Base-by-base conservation (phyloP, 2,329 filamentous ascomycete species). In the Fusarium pseudoanthophilum region DNA sequence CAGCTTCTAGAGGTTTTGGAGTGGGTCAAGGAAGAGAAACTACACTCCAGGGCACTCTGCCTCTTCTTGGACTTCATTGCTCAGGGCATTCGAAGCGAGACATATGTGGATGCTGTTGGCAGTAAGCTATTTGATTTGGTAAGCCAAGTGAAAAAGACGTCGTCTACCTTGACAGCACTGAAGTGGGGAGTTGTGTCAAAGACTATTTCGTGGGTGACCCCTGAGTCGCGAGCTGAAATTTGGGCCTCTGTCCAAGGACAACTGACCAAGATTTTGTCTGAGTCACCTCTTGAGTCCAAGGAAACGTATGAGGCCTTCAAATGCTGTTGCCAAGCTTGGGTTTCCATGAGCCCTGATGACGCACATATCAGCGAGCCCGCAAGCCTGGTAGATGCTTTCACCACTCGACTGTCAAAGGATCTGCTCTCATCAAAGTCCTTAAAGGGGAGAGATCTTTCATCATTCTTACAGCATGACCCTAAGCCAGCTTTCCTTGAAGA, bases 11-110 rank as follows among this genome's bases (percentile, higher is more conserved):
- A 83, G 11, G 66, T 87, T 8, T 68, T 88, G 20, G 78, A 81
- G n/a, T 86, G 85, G 84, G 72, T 86, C 1, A 79, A 80, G 18
- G 67, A 71, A 14, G 80, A 84, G 49, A 78, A 78, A 21, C 65
- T 73, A 20, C 53, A 79, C 64, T 60, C 80, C 52, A 52, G 80
- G 7, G 80, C 85, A 0, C 77, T 82, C 10, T 83, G 84, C 28
- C 76, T 86, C 10, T 83, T 88, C 30, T 73, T 85, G 15, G 82
- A 84, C 51, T 81, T 83, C 5, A 78, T 88, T 39, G 81, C 83
- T 1, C 78, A 82, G 28, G 85, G 85, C 7, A 73, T 88, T 11
- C 79, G 74, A 7, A 80, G 79, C 20, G 84, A 87, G 51, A 79
- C 83, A 4, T 85, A 83, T 26, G 78, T 84, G 10, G 85, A 88